A percentile compares a stretch with the other conserved stretches of the same genome.
These are phyloP conservation scores for Yarrowia keelungensis DNA, from an alignment of 805 yeast species.

Conservation along the genomic window DNA sequence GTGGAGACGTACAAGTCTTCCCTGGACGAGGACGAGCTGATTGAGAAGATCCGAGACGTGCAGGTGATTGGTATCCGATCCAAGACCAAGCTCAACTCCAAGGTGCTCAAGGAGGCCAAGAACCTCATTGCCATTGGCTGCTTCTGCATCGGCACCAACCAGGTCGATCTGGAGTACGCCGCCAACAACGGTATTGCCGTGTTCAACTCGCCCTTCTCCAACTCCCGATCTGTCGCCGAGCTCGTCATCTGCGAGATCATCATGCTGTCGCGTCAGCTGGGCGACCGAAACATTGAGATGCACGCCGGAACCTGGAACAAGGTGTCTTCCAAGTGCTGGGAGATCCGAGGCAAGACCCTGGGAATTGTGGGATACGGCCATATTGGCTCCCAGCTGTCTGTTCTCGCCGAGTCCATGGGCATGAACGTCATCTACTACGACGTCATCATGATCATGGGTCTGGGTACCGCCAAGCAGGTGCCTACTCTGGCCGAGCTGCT, in stretches of 20 bases:
- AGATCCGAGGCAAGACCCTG: conserved; percentile 96
- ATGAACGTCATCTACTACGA: conserved; percentile 96
- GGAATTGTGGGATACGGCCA: conserved; percentile 99
- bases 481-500: conserved; percentile 82
- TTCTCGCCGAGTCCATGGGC: conserved; percentile 96
- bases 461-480: conserved; percentile 97
- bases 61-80: conserved; percentile 99
- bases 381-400: conserved; percentile 96
- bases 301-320: conserved; percentile 98
- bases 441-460: conserved; percentile 88
- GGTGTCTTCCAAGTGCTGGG: conserved; percentile 95
- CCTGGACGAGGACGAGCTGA: conserved; percentile 88
- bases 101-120: conserved; percentile 82
- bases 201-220: conserved; percentile 97
- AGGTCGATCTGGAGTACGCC: conserved; percentile 90
- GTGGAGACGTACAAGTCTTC: conserved; percentile 92
- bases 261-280: conserved; percentile 92
- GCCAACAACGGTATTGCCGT: conserved; percentile 94
- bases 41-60: conserved; percentile 89
- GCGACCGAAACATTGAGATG: conserved; percentile 94
- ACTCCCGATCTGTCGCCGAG: conserved; percentile 98
- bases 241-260: conserved; percentile 94
- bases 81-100: conserved; percentile 85
- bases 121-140: conserved; percentile 92
- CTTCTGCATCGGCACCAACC: conserved; percentile 99